Conservation (phyloP, 177 flowering plant genomes). For the Vitis hybrid region DNA sequence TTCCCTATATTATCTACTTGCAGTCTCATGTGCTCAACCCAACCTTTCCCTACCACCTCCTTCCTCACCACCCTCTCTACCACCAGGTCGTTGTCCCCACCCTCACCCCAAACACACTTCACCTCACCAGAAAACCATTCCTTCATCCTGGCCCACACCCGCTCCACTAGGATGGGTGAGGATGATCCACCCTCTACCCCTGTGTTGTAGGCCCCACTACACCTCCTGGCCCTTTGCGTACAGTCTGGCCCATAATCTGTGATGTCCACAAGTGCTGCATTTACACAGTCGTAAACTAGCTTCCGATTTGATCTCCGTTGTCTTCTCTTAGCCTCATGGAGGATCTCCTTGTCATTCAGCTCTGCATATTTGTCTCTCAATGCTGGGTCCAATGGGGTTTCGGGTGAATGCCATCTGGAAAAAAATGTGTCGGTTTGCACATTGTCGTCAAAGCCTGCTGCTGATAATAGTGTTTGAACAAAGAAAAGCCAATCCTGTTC, state of each 20-base stretch:
- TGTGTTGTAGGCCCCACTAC: constrained; percentile 11
- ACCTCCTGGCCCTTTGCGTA: constrained; percentile 16
- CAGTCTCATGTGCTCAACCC: constrained; percentile 49
- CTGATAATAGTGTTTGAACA: constrained; percentile 56
- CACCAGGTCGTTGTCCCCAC: constrained; percentile 54
- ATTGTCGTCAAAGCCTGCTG: constrained; percentile 46
- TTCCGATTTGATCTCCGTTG: constrained; percentile 60
- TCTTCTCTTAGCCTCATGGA: constrained; percentile 63
- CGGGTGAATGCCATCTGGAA: constrained; percentile 65
- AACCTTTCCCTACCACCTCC: constrained; percentile 68
- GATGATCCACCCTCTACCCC: constrained; percentile 14
- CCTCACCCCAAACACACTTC: constrained; percentile 25
- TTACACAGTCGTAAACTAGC: constrained; percentile 83
- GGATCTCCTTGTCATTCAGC: constrained; percentile 35
- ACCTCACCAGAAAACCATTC: constrained; percentile 46
- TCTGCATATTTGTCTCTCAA: constrained; percentile 49
- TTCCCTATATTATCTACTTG: constrained; percentile 56
- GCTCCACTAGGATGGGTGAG: constrained; percentile 33
- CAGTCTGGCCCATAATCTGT: constrained; percentile 23
- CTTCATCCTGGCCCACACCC: constrained; percentile 58
- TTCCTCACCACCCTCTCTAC: constrained; percentile 66
- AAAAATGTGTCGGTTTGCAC: constrained; percentile 28
- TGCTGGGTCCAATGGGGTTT: constrained; percentile 65
- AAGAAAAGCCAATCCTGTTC: constrained; percentile 53
- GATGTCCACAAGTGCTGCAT: constrained; percentile 62